phyloP scores from a whole-genome alignment of 768 basidiomycete genomes.

The Lentinus brumalis region DNA sequence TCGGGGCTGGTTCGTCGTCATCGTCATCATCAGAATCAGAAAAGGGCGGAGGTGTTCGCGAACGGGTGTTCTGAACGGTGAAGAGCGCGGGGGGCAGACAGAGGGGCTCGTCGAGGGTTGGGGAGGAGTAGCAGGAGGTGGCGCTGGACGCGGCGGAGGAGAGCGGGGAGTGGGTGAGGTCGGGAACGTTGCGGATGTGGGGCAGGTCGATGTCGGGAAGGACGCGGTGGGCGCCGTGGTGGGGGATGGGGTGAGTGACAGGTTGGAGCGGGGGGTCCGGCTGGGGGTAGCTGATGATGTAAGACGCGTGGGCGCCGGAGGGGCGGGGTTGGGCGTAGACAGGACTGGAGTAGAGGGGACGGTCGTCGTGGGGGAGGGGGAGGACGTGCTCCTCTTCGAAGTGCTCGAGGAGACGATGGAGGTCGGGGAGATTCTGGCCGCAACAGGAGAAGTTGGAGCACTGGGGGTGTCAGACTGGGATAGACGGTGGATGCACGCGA shows the following conservation, averaged over 20 bases:
- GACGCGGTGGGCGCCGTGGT: constrained; percentile 2
- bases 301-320: constrained; percentile 17
- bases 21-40: not conserved
- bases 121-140: constrained; percentile 10
- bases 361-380: constrained; percentile 32
- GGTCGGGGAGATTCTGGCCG: constrained; percentile 44
- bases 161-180: constrained; percentile 13
- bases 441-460: constrained; percentile 53
- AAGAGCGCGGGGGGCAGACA: constrained; percentile 29
- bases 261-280: constrained; percentile 29
- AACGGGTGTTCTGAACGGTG: constrained; percentile 16
- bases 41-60: not conserved
- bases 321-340: constrained; percentile 17
- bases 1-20: not conserved
- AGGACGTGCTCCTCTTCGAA: constrained; percentile 47
- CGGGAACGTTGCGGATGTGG: constrained; percentile 9
- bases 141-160: constrained; percentile 4
- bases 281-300: constrained; percentile 36
- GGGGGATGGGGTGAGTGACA: constrained; percentile 9
- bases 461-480: constrained; percentile 17
- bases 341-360: constrained; percentile 35
- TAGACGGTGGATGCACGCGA: not conserved
- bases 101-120: constrained; percentile 18
- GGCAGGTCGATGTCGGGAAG: constrained; percentile 7
- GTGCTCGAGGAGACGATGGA: constrained; percentile 55